phyloP scores from a whole-genome alignment of 495 filamentous ascomycete species.

The Aspergillus biplanus region DNA sequence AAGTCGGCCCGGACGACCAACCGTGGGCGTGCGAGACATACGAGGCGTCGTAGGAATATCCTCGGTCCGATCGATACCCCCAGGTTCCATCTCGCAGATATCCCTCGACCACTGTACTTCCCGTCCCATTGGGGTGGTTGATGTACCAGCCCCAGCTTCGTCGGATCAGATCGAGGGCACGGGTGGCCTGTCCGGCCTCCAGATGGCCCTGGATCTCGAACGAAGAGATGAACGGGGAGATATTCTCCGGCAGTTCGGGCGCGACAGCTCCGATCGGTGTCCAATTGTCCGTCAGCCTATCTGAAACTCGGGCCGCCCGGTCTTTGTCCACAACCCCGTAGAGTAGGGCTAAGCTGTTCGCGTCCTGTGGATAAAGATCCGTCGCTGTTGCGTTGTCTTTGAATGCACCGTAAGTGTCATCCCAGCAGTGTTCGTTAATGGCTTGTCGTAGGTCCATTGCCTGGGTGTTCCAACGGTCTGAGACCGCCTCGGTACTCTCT shows the following conservation, averaged over 20 bases:
- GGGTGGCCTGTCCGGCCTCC: constrained; percentile 44
- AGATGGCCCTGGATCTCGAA: constrained; percentile 65
- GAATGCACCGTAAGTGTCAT: constrained; percentile 56
- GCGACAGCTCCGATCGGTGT: constrained; percentile 60
- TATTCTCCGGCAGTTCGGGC: constrained; percentile 59
- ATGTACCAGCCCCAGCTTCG: constrained; percentile 66
- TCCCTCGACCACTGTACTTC: constrained; percentile 63
- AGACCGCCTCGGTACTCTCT: constrained; percentile 45
- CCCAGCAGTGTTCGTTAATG: constrained; percentile 55
- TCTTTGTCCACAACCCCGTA: constrained; percentile 41
- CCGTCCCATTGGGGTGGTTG: constrained; percentile 62
- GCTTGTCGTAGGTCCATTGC: constrained; percentile 42
- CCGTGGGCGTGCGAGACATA: constrained; percentile 61
- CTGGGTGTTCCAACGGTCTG: constrained; percentile 45
- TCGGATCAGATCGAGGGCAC: constrained; percentile 60
- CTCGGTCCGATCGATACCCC: constrained; percentile 56
- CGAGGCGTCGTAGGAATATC: constrained; percentile 39
- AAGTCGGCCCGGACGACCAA: constrained; percentile 63
- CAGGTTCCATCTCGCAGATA: constrained; percentile 58
- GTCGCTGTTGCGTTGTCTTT: constrained; percentile 57
- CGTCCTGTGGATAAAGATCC: constrained; percentile 53
- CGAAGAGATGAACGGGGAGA: constrained; percentile 63
- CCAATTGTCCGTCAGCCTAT: constrained; percentile 56
- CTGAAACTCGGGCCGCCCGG: constrained; percentile 43
- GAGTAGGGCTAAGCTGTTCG: constrained; percentile 52